Conservation (phyloP, 176 grass and related monocot species). For the Raddia distichophylla region DNA sequence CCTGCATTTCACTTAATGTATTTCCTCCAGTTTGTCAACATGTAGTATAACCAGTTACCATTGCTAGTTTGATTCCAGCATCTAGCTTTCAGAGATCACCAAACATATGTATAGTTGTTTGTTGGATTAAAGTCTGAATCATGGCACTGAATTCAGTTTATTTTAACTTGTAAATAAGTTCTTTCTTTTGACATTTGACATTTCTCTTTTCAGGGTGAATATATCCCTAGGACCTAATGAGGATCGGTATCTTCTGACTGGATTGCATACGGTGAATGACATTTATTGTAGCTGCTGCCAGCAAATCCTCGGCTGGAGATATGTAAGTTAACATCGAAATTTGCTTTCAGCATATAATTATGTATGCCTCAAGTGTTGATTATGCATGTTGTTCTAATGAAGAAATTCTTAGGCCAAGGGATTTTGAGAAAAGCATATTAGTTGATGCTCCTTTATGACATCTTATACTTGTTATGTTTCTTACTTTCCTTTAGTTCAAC, state of each 20-base stretch:
- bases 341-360: background rate
- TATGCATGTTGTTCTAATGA: background rate
- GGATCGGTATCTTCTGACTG: slow-evolving; percentile 52
- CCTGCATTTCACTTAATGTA: background rate
- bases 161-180: background rate
- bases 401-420: background rate
- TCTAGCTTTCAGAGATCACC: background rate
- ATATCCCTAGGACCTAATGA: slow-evolving; percentile 61
- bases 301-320: slow-evolving; percentile 82
- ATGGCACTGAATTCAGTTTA: background rate
- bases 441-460: background rate
- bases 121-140: background rate
- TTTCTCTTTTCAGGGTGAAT: slow-evolving; percentile 54
- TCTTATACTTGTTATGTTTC: background rate
- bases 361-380: background rate
- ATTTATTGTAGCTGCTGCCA: slow-evolving; percentile 74
- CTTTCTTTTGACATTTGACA: background rate
- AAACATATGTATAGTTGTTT: background rate
- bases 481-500: background rate
- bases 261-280: slow-evolving; percentile 66
- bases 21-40: background rate
- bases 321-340: slow-evolving; percentile 56
- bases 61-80: background rate
- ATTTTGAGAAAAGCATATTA: background rate
- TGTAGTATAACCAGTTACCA: background rate